Evolutionary conservation across 2,329 filamentous ascomycete species (phyloP).

Genomic region (Paecilomyces dactylethromorphus): DNA sequence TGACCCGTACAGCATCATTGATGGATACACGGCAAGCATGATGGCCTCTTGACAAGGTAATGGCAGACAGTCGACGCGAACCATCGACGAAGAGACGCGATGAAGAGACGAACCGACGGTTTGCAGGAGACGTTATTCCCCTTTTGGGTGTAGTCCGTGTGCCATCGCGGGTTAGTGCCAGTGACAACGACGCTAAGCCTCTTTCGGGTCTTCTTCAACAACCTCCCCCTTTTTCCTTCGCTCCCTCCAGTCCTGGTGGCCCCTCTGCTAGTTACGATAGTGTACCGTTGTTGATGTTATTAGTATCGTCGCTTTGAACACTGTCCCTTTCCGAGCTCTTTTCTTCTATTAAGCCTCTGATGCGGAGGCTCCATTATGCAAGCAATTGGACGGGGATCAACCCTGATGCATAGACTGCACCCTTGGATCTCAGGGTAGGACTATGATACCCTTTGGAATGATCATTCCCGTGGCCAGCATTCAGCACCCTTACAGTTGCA

Average conservation of each 20-base stretch:
- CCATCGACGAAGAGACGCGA: not conserved
- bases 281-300: not conserved
- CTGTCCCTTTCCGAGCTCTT: not conserved
- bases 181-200: not conserved
- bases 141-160: not conserved
- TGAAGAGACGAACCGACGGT: not conserved
- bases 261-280: not conserved
- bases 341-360: not conserved
- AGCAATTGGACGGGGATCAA: not conserved
- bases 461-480: not conserved
- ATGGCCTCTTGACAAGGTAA: not conserved
- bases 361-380: not conserved
- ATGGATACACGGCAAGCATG: not conserved
- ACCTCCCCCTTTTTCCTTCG: not conserved
- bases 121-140: not conserved
- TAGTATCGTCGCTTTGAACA: not conserved
- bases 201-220: not conserved
- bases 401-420: not conserved
- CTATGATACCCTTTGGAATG: not conserved
- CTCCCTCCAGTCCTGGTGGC: not conserved
- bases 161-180: not conserved
- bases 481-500: not conserved
- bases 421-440: not conserved
- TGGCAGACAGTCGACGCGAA: not conserved
- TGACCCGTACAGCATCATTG: not conserved